These are phyloP conservation scores for Coccomyxa sp. DNA, from an alignment of 139 green algal species.

Conservation along the genomic window DNA sequence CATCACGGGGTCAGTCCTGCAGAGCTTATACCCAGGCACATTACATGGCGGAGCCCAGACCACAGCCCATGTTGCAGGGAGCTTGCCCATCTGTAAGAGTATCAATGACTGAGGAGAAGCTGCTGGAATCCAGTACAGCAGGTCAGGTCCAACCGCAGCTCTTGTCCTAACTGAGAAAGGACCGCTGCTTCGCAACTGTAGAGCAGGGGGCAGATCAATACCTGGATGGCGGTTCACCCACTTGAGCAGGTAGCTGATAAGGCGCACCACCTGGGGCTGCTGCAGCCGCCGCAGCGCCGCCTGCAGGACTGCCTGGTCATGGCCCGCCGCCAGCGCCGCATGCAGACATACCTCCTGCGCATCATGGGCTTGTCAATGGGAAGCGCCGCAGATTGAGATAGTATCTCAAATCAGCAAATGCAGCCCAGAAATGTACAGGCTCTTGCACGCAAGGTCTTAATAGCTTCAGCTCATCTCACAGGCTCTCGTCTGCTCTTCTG, in stretches of 20 bases:
- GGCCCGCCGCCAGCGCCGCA: not conserved
- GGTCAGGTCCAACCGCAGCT: too few relatives aligned
- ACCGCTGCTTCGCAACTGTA: too few relatives aligned
- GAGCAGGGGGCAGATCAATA: too few relatives aligned
- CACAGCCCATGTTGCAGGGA: too few relatives aligned
- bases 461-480: not conserved
- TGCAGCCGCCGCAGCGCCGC: not conserved
- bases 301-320: not conserved
- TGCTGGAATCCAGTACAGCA: too few relatives aligned
- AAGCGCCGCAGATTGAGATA: not conserved
- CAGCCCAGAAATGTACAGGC: not conserved
- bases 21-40: too few relatives aligned
- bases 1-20: too few relatives aligned
- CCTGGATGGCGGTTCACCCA: not conserved
- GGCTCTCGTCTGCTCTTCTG: not conserved
- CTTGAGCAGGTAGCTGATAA: not conserved
- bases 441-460: not conserved
- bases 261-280: not conserved
- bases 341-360: constrained; percentile 5
- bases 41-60: too few relatives aligned
- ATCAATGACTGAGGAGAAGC: too few relatives aligned
- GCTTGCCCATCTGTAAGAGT: too few relatives aligned
- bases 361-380: not conserved
- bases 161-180: too few relatives aligned
- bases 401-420: not conserved